Base-by-base conservation (phyloP, 257 asterid species). In the Nicotiana undulata region DNA sequence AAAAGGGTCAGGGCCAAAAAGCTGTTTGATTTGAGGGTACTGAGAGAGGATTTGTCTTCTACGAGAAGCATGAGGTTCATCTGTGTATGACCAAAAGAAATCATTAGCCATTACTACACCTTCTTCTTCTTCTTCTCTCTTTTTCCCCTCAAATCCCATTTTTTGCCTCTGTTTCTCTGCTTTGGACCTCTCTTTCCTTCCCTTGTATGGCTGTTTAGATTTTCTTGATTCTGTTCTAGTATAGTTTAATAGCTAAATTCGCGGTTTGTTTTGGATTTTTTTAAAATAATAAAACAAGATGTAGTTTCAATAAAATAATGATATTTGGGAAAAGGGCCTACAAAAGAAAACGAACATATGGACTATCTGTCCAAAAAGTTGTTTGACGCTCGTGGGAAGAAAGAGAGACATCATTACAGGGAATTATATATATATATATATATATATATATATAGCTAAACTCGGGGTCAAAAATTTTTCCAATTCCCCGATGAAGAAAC, bases 11-110 rank as follows among this genome's bases (percentile, higher is more conserved):
- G 98, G 97, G 84, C 98, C 98, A 85, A 91, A 94, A 63, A 91
- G 94, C 5, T 90, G 80, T 82, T 81, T 90, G 83, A 94, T 94
- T 84, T 94, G 95, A 83, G 98, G 98, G 85, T 94, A 87, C 26
- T 92, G 86, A 83, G 98, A 89, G 88, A 94, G 97, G 89, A 94
- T 94, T 87, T 87, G 89, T 59, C 88, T 88, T 65, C 98, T 87
- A 72, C 98, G 97, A 60, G 97, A 90, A 84, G 97, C 94, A 24
- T 94, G 97, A 16, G 97, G 98, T 83, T 94, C 98, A 78, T 92
- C 97, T 31, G 97, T 94, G 75, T 92, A 94, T 12, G 98, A 92
- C 98, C 97, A 94, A 89, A 85, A 92, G 79, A 91, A 94, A 83
- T 92, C 98, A 31, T 90, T 82, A 9, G 94, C 94, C 96, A 91